phyloP scores from a whole-genome alignment of 2,329 filamentous ascomycete genomes.

The Diaporthe caulivora region DNA sequence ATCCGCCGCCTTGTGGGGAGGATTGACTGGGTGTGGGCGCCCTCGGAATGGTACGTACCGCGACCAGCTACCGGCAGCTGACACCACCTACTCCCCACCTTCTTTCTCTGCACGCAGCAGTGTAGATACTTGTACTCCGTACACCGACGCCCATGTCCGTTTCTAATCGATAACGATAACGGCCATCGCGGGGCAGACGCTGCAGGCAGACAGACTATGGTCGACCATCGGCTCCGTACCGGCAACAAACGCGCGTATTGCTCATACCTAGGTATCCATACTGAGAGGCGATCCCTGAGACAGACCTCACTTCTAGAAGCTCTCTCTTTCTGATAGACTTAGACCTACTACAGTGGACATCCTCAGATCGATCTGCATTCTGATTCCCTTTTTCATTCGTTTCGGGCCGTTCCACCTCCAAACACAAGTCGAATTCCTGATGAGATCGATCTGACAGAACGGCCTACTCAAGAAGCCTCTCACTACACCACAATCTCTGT shows the following conservation, averaged over 20 bases:
- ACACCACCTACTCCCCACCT: neutral
- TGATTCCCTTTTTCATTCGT: neutral
- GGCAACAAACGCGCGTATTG: neutral
- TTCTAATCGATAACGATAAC: slow-evolving; percentile 21
- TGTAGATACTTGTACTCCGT: too few species aligned
- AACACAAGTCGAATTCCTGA: neutral
- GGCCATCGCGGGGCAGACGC: slow-evolving; percentile 11
- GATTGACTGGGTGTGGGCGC: slow-evolving; percentile 10
- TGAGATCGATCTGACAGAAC: neutral
- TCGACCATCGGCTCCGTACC: slow-evolving; percentile 9
- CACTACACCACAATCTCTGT: neutral
- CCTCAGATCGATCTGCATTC: neutral
- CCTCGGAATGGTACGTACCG: slow-evolving; percentile 9
- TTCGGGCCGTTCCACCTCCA: neutral
- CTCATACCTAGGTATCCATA: neutral
- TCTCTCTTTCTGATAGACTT: neutral
- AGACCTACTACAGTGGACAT: neutral
- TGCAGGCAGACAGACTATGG: neutral
- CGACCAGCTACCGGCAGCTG: slow-evolving; percentile 9
- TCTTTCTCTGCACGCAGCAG: too few species aligned
- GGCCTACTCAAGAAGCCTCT: neutral
- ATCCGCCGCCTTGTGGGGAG: slow-evolving; percentile 26
- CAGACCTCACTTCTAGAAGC: neutral
- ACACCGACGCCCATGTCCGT: neutral
- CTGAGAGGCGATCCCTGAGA: neutral